Conservation (phyloP, 495 filamentous ascomycete species). For the Aspergillus wentii region DNA sequence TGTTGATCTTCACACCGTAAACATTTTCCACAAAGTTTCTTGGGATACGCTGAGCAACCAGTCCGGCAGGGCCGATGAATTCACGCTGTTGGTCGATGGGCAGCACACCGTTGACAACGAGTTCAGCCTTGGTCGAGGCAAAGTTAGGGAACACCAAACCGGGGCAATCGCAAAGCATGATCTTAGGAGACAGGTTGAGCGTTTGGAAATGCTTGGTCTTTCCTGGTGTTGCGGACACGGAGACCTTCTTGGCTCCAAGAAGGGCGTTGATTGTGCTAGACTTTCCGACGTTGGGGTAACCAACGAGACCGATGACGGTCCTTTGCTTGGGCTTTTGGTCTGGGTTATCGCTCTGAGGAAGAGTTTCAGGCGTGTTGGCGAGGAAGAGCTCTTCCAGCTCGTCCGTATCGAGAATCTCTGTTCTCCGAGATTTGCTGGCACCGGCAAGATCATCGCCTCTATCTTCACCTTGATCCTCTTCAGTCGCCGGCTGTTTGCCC, state of each 20-base stretch:
- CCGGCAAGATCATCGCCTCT: conserved; percentile 19
- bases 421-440: conserved; percentile 43
- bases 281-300: conserved; percentile 99
- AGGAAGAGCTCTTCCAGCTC: conserved; percentile 90
- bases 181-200: conserved; percentile 81
- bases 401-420: conserved; percentile 82
- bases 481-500: conserved; percentile 26
- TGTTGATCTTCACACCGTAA: conserved; percentile 87
- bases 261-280: conserved; percentile 98
- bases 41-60: conserved; percentile 92
- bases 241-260: conserved; percentile 96
- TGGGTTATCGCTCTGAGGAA: conserved; percentile 28
- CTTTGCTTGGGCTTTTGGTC: conserved; percentile 47
- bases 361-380: conserved; percentile 56
- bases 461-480: conserved; percentile 21
- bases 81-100: conserved; percentile 97
- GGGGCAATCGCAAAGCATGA: conserved; percentile 96
- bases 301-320: conserved; percentile 87
- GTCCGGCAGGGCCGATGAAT: conserved; percentile 78
- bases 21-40: conserved; percentile 82
- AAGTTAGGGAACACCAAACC: conserved; percentile 99
- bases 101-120: conserved; percentile 92
- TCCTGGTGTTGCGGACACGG: conserved; percentile 93
- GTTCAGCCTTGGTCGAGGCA: conserved; percentile 90
- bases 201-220: conserved; percentile 99